Conservation (phyloP, 2,329 filamentous ascomycete genomes). For the Ophiocordyceps camponoti-rufipedis region DNA sequence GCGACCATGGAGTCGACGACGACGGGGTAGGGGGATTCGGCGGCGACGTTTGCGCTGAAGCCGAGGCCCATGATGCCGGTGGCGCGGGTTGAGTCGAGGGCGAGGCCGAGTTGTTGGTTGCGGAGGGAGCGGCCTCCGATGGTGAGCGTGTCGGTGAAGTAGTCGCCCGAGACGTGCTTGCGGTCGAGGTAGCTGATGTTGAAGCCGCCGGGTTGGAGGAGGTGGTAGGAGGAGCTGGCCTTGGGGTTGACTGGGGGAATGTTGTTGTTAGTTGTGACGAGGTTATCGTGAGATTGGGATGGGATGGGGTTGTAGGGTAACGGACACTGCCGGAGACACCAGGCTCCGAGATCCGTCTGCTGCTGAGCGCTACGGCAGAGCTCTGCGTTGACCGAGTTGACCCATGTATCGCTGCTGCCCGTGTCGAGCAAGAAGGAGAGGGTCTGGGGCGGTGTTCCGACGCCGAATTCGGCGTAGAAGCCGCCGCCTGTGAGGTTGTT, state of each 20-base stretch:
- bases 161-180: constrained; percentile 34
- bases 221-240: constrained; percentile 28
- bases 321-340: neutral
- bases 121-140: constrained; percentile 29
- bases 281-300: neutral
- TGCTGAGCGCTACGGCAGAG: constrained; percentile 32
- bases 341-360: constrained; percentile 8
- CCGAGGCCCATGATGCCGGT: constrained; percentile 42
- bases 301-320: neutral
- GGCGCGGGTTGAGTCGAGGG: constrained; percentile 25
- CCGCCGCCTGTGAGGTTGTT: constrained; percentile 37
- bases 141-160: constrained; percentile 35
- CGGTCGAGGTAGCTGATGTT: constrained; percentile 43
- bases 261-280: too few relatives aligned
- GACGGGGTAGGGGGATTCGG: constrained; percentile 28
- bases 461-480: constrained; percentile 36
- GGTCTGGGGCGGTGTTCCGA: constrained; percentile 39
- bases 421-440: constrained; percentile 41
- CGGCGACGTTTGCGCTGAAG: constrained; percentile 30
- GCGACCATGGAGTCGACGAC: constrained; percentile 46
- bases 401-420: constrained; percentile 45
- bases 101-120: constrained; percentile 37
- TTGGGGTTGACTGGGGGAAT: constrained; percentile 16
- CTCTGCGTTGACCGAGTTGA: constrained; percentile 36
- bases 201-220: constrained; percentile 26